These are phyloP conservation scores for Olyra latifolia DNA, from an alignment of 176 grass and related monocot species.

Conservation along the genomic window DNA sequence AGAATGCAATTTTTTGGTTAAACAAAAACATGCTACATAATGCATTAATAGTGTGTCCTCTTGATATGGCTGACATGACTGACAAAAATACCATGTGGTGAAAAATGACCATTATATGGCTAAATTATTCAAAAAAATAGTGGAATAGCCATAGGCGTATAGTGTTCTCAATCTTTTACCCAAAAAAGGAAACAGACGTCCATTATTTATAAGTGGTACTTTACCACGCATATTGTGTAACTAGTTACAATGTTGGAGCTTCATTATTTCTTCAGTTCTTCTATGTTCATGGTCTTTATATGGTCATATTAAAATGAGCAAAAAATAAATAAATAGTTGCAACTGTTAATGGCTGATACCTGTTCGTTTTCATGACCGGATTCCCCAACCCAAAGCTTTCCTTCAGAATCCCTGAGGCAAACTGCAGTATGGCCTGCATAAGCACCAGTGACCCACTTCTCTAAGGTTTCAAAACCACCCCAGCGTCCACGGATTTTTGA, in stretches of 20 bases:
- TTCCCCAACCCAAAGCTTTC: constrained; percentile 91
- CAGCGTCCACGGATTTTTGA: constrained; percentile 95
- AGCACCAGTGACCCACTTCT: constrained; percentile 98
- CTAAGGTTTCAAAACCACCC: constrained; percentile 95
- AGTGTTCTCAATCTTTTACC: background rate
- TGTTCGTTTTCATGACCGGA: constrained; percentile 96
- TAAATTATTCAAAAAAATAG: constrained; percentile 17
- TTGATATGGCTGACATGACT: background rate
- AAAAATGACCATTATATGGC: background rate
- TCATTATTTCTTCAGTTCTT: background rate
- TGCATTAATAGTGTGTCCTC: background rate
- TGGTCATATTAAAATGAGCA: background rate
- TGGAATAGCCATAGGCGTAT: constrained; percentile 1
- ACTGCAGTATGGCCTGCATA: constrained; percentile 92
- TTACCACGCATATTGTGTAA: background rate
- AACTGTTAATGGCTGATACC: constrained; percentile 36
- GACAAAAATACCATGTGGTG: background rate
- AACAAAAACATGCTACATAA: background rate
- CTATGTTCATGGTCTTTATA: background rate
- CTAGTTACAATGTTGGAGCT: constrained; percentile 1
- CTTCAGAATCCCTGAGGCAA: constrained; percentile 87
- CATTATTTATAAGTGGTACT: background rate
- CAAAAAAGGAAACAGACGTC: background rate
- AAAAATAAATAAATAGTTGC: background rate
- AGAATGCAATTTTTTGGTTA: constrained; percentile 14